phyloP scores from a whole-genome alignment of 129 eudicot species.

The Apium graveolens region DNA sequence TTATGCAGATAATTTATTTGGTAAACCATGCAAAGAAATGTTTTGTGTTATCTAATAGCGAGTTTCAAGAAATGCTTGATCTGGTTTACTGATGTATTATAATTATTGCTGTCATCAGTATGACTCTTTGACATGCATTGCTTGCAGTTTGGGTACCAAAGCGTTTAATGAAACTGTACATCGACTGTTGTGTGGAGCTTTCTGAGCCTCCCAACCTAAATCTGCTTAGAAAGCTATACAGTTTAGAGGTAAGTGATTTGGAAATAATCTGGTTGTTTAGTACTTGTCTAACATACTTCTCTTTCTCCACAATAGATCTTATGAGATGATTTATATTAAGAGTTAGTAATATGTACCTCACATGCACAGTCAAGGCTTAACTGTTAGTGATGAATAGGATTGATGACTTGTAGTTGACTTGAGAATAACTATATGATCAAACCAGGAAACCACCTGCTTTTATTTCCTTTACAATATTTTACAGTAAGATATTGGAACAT shows the following conservation, averaged over 20 bases:
- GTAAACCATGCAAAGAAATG: not conserved
- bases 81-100: not conserved
- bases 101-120: not conserved
- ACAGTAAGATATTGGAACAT: not conserved
- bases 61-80: not conserved
- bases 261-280: constrained; percentile 3
- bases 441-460: not conserved
- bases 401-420: not conserved
- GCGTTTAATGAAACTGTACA: constrained; percentile 62
- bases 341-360: not conserved
- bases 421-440: not conserved
- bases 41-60: not conserved
- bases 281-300: not conserved
- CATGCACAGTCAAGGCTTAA: not conserved
- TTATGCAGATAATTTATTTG: not conserved
- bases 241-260: constrained; percentile 50
- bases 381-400: not conserved
- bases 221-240: constrained; percentile 67
- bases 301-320: not conserved
- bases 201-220: constrained; percentile 69
- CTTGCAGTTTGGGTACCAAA: constrained; percentile 70
- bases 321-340: not conserved
- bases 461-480: not conserved
- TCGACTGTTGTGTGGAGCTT: constrained; percentile 65
- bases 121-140: constrained; percentile 13